Conservation (phyloP, 768 basidiomycete species). For the Tephrocybe sp. region DNA sequence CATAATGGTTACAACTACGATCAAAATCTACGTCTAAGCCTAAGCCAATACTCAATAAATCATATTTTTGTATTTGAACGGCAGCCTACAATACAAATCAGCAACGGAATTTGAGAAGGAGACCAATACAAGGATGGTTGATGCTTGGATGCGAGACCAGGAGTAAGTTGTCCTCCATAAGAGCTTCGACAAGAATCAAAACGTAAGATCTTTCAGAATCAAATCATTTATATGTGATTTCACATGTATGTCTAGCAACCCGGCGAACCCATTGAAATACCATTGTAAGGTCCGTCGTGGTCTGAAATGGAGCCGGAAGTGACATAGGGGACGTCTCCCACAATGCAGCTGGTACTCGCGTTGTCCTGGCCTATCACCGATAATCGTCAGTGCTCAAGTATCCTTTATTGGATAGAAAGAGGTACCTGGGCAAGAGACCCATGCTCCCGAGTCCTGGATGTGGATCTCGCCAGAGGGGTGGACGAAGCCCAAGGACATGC, state of each 20-base stretch:
- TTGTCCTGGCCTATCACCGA: constrained; percentile 56
- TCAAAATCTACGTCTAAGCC: too few species aligned
- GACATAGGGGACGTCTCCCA: constrained; percentile 51
- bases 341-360: constrained; percentile 42
- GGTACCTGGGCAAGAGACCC: constrained; percentile 19
- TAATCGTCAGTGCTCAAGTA: not conserved
- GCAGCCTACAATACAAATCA: too few species aligned
- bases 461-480: constrained; percentile 33
- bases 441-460: constrained; percentile 16
- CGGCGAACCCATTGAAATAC: constrained; percentile 27
- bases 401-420: not conserved
- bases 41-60: too few species aligned
- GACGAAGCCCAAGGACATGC: constrained; percentile 30
- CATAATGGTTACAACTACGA: too few species aligned
- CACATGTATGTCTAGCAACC: constrained; percentile 18
- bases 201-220: too few species aligned
- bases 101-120: too few species aligned
- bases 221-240: too few species aligned
- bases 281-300: constrained; percentile 45
- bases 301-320: constrained; percentile 38
- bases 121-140: too few species aligned
- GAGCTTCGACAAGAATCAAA: too few species aligned
- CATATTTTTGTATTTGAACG: too few species aligned
- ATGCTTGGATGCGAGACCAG: too few species aligned
- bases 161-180: too few species aligned